phyloP scores from a whole-genome alignment of 768 basidiomycete species.

The Panellus pusillus region DNA sequence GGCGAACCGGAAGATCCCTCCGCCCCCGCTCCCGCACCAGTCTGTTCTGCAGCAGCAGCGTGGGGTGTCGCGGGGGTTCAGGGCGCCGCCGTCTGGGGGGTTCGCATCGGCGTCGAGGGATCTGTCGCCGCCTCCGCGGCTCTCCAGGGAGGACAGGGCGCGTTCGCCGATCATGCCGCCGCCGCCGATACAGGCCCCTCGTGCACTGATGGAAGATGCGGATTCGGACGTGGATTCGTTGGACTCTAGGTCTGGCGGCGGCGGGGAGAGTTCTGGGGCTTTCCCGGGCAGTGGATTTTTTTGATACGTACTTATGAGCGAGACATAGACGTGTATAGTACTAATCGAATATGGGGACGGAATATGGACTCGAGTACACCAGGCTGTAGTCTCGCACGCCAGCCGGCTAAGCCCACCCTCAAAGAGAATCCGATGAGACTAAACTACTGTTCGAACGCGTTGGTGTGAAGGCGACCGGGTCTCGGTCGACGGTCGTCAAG shows the following conservation, averaged over 20 bases:
- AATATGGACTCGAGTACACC: too few species aligned
- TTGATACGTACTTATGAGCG: neutral
- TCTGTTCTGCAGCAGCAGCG: neutral
- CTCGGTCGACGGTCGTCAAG: too few species aligned
- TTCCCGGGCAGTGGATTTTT: slow-evolving; percentile 22
- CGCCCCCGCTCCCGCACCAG: neutral
- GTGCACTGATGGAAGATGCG: neutral
- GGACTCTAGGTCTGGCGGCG: slow-evolving; percentile 15
- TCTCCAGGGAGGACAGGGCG: neutral
- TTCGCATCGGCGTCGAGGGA: slow-evolving; percentile 10
- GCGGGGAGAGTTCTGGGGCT: slow-evolving; percentile 20
- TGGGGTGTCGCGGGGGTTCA: slow-evolving; percentile 15
- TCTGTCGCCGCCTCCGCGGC: slow-evolving; percentile 8
- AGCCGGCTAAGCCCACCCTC: too few species aligned
- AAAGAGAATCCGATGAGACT: too few species aligned
- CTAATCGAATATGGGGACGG: too few species aligned
- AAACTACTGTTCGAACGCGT: too few species aligned
- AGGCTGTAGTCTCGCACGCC: too few species aligned
- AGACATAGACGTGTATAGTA: too few species aligned
- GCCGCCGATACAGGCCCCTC: neutral
- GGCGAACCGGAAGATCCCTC: slow-evolving; percentile 9
- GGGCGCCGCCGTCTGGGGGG: slow-evolving; percentile 14
- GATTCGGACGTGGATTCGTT: slow-evolving; percentile 22
- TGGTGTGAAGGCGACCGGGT: too few species aligned
- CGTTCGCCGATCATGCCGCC: neutral